Conservation (phyloP, 768 basidiomycete genomes). For the Psilocybe subaeruginosa region DNA sequence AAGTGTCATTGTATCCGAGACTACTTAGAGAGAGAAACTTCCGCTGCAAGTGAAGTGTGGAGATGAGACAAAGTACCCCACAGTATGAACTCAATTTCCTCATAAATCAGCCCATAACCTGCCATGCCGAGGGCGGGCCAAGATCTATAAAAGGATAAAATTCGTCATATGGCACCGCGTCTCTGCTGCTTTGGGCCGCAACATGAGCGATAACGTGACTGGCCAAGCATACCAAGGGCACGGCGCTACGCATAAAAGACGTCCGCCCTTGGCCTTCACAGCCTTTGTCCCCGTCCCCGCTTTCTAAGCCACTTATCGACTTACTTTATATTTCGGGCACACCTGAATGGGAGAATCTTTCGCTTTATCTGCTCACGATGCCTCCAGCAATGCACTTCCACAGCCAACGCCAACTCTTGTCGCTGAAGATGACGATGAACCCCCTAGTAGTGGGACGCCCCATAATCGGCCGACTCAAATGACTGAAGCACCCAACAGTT, state of each 20-base stretch:
- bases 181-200: neutral
- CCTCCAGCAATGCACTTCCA: constrained; percentile 30
- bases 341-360: constrained; percentile 46
- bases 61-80: neutral
- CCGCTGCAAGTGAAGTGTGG: neutral
- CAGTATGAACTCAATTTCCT: neutral
- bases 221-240: constrained; percentile 15
- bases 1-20: neutral
- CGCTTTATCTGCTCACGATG: constrained; percentile 29
- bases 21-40: neutral
- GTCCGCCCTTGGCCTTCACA: constrained; percentile 20
- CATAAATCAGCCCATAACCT: neutral
- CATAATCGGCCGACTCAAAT: constrained; percentile 35
- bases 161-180: neutral
- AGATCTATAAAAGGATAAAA: neutral
- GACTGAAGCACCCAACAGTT: constrained; percentile 1
- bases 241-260: constrained; percentile 14
- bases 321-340: constrained; percentile 1
- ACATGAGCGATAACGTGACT: neutral
- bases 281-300: constrained; percentile 13
- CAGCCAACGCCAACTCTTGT: constrained; percentile 34
- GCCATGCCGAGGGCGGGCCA: neutral
- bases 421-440: constrained; percentile 46
- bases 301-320: neutral
- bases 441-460: constrained; percentile 42